A percentile compares a stretch with the other conserved stretches of the same genome.
Evolutionary conservation across 164 flowering plant genomes (phyloP).

Genomic region (Piper betle): DNA sequence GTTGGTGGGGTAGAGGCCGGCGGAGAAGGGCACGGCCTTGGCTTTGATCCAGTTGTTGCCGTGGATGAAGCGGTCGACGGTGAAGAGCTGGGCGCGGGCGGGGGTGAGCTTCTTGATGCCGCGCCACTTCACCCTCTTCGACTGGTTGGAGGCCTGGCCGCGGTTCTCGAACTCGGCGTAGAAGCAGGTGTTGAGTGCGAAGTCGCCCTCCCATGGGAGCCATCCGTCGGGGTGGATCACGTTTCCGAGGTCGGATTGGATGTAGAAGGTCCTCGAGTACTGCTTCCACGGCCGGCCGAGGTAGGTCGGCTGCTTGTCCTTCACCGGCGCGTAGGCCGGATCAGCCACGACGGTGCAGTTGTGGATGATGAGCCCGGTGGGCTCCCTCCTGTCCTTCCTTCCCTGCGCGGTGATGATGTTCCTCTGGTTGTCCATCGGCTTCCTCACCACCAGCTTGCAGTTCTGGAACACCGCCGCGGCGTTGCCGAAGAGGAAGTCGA

Average conservation of each 20-base stretch:
- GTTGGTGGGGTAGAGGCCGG: too few species aligned
- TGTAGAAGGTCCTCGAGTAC: too few species aligned
- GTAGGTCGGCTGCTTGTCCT: slow-evolving; percentile 3
- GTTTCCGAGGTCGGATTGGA: slow-evolving; percentile 1
- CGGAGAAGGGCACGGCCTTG: background rate
- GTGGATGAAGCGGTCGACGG: background rate
- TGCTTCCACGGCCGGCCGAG: too few species aligned
- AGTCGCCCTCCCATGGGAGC: slow-evolving; percentile 1
- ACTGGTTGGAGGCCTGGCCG: background rate
- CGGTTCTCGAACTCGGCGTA: too few species aligned
- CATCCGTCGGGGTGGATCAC: slow-evolving; percentile 4
- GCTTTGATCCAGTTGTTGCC: background rate
- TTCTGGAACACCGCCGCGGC: slow-evolving; percentile 42
- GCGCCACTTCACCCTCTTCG: slow-evolving; percentile 1
- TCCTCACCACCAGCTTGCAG: slow-evolving; percentile 37
- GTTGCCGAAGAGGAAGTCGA: too few species aligned
- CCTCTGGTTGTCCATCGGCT: slow-evolving; percentile 35
- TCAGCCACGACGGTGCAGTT: slow-evolving; percentile 10
- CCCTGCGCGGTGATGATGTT: slow-evolving; percentile 51
- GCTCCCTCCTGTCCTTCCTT: slow-evolving; percentile 14
- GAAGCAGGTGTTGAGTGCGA: slow-evolving; percentile 1
- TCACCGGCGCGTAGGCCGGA: slow-evolving; percentile 1
- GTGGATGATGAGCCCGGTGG: slow-evolving; percentile 14
- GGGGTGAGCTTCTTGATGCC: slow-evolving; percentile 2
- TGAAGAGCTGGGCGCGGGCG: background rate